These are phyloP conservation scores for Ophiostoma novo-ulmi DNA, from an alignment of 2,329 filamentous ascomycete species.

Conservation along the genomic window DNA sequence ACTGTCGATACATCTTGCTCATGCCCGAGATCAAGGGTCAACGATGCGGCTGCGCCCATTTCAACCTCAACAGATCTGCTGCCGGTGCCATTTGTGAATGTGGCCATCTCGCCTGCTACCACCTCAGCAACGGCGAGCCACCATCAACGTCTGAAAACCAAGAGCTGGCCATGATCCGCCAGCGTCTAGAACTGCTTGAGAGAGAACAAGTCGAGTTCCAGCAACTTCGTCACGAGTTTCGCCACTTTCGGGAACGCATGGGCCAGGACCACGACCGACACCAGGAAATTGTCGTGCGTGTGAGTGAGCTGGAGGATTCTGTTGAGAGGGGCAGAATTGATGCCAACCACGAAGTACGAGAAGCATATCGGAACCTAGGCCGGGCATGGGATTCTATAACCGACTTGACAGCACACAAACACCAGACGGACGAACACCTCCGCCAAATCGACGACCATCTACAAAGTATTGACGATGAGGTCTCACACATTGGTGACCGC, in stretches of 20 bases:
- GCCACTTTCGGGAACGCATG: conserved; percentile 28
- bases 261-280: conserved; percentile 34
- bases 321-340: conserved; percentile 51
- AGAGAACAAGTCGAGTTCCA: conserved; percentile 36
- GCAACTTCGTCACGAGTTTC: conserved; percentile 31
- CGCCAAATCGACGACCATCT: conserved; percentile 41
- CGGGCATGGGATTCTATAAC: conserved; percentile 50
- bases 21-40: conserved; percentile 53
- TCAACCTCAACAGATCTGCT: conserved; percentile 49
- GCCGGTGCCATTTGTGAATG: conserved; percentile 54
- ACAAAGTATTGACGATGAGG: conserved; percentile 37
- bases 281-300: conserved; percentile 39
- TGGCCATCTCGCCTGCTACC: conserved; percentile 57
- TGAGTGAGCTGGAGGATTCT: conserved; percentile 50
- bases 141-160: conserved; percentile 37
- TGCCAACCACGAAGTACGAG: conserved; percentile 48
- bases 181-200: conserved; percentile 43
- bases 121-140: conserved; percentile 45
- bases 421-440: conserved; percentile 37
- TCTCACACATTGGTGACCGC: conserved; percentile 45
- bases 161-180: conserved; percentile 47
- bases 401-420: conserved; percentile 40
- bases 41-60: conserved; percentile 55
- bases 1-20: conserved; percentile 56
- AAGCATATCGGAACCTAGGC: conserved; percentile 51